phyloP scores from a whole-genome alignment of 78 protist genomes.

The Bigelowiella natans region DNA sequence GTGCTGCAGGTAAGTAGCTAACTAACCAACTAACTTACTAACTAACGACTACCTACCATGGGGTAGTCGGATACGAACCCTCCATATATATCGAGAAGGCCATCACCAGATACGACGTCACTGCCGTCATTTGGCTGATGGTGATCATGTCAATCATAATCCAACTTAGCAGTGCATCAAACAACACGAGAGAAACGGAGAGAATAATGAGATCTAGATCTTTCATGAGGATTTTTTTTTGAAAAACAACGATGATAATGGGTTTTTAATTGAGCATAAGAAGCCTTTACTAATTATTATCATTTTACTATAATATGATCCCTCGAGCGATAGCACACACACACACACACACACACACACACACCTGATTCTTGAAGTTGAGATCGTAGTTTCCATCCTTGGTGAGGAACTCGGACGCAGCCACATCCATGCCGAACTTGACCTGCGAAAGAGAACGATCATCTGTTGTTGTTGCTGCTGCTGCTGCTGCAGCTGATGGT shows the following conservation, averaged over 20 bases:
- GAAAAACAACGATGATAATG: too few species aligned
- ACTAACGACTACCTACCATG: not conserved
- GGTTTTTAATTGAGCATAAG: too few species aligned
- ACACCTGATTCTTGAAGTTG: constrained; percentile 77
- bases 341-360: too few species aligned
- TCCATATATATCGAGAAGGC: constrained; percentile 50
- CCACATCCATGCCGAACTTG: constrained; percentile 82
- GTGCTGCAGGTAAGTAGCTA: not conserved
- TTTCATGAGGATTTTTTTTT: too few species aligned
- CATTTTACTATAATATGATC: too few species aligned
- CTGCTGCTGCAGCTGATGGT: not conserved
- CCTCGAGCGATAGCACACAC: too few species aligned
- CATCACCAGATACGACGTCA: not conserved
- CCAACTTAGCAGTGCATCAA: not conserved
- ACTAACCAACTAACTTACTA: too few species aligned
- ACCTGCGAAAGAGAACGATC: constrained; percentile 16
- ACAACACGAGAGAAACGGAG: too few species aligned
- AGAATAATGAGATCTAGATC: too few species aligned
- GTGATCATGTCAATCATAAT: not conserved
- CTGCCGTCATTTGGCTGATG: not conserved
- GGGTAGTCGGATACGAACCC: not conserved
- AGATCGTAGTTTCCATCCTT: constrained; percentile 78
- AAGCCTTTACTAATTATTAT: too few species aligned
- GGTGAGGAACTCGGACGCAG: constrained; percentile 91
- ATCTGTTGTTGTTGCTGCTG: not conserved